Evolutionary conservation across 345 rosid species (phyloP).

Genomic region (Populus alba): DNA sequence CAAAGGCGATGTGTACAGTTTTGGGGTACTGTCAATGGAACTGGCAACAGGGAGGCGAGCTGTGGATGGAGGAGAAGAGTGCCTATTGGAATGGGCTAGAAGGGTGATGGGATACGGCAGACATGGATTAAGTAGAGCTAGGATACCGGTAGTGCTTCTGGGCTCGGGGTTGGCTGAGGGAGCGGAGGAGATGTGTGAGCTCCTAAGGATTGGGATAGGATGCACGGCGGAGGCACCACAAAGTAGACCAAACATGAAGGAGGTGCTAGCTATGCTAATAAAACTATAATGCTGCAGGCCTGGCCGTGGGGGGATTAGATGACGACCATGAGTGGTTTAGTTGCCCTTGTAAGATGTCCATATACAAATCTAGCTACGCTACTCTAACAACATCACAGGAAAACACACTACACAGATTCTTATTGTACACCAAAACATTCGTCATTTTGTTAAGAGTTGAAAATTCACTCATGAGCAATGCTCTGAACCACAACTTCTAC

Average conservation of each 20-base stretch:
- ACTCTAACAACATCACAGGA: background rate
- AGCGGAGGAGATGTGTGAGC: constrained; percentile 60
- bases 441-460: background rate
- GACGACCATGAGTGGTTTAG: constrained; percentile 10
- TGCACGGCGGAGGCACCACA: constrained; percentile 80
- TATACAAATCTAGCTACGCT: background rate
- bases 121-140: constrained; percentile 25
- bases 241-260: constrained; percentile 88
- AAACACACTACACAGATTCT: constrained; percentile 7
- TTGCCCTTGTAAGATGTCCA: background rate
- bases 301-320: background rate
- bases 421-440: constrained; percentile 9
- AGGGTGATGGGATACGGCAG: constrained; percentile 52
- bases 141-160: constrained; percentile 43
- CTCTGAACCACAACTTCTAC: too few species aligned
- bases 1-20: constrained; percentile 93
- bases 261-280: constrained; percentile 62
- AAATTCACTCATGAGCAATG: too few species aligned
- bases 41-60: constrained; percentile 87
- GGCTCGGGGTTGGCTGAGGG: constrained; percentile 70
- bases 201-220: constrained; percentile 56
- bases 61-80: constrained; percentile 88
- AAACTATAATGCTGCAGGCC: constrained; percentile 31
- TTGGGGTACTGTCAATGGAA: constrained; percentile 81
- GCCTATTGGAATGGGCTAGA: constrained; percentile 79